These are phyloP conservation scores for Penicillium sp. DNA, from an alignment of 2,329 filamentous ascomycete species.

Conservation along the genomic window DNA sequence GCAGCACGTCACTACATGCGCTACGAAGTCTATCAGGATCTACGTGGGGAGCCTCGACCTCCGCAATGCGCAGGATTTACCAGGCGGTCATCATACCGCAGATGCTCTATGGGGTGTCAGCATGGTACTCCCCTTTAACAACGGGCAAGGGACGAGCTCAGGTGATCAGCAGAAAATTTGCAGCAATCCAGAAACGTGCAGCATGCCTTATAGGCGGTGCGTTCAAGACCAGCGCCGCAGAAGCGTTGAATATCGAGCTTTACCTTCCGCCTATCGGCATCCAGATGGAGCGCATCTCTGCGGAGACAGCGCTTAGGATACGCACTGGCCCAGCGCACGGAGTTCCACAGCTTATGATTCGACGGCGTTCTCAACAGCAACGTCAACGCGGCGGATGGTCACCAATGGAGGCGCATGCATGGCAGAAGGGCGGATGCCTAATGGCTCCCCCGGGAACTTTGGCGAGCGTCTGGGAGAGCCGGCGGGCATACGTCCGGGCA, in stretches of 20 bases:
- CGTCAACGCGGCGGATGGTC: not conserved
- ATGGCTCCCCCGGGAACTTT: not conserved
- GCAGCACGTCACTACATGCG: not conserved
- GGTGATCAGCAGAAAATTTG: not conserved
- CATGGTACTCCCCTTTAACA: not conserved
- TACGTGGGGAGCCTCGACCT: not conserved
- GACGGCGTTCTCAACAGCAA: not conserved
- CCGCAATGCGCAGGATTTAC: constrained; percentile 2
- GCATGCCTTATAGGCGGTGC: not conserved
- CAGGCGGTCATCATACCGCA: not conserved
- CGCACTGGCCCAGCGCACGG: not conserved
- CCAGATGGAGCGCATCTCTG: not conserved
- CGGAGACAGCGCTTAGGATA: constrained; percentile 2
- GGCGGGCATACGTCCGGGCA: not conserved
- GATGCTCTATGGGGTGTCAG: not conserved
- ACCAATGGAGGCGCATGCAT: not conserved
- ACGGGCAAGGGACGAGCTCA: not conserved
- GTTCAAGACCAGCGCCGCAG: not conserved
- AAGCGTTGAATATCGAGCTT: not conserved
- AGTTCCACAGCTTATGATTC: not conserved
- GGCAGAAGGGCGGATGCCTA: not conserved
- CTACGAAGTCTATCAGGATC: constrained; percentile 1
- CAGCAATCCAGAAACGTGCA: not conserved
- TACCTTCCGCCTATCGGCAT: not conserved
- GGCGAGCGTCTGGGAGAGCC: not conserved